These are phyloP conservation scores for Leccinum subtestaceum DNA, from an alignment of 768 basidiomycete species.

Conservation along the genomic window DNA sequence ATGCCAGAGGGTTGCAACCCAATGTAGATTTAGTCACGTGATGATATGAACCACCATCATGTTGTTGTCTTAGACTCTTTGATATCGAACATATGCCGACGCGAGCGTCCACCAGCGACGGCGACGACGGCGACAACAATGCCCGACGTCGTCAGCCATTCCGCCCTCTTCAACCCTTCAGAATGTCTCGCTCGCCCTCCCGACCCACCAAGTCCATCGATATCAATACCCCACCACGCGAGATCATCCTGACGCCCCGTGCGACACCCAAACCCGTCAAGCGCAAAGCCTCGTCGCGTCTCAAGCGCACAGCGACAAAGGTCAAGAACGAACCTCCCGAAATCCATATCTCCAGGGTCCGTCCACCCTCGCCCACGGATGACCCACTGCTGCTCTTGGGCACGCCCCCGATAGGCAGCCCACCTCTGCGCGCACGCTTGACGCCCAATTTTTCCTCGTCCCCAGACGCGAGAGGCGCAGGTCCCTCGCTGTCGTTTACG, in stretches of 20 bases:
- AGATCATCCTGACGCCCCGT: constrained; percentile 45
- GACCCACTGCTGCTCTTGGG: constrained; percentile 67
- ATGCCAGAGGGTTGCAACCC: constrained; percentile 34
- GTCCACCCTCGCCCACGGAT: constrained; percentile 72
- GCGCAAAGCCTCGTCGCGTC: constrained; percentile 31
- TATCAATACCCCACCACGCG: constrained; percentile 61
- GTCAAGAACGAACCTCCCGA: constrained; percentile 68
- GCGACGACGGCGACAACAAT: background rate
- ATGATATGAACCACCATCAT: constrained; percentile 5
- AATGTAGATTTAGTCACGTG: constrained; percentile 11
- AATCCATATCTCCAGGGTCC: constrained; percentile 55
- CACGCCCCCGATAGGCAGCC: constrained; percentile 31
- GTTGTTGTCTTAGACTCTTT: constrained; percentile 4
- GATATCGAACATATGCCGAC: constrained; percentile 19
- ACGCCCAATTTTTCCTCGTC: constrained; percentile 38
- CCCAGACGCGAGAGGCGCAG: constrained; percentile 2
- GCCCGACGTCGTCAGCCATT: constrained; percentile 18
- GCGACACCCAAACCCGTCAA: constrained; percentile 37
- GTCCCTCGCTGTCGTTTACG: constrained; percentile 15
- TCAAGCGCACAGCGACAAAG: constrained; percentile 17
- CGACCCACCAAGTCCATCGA: constrained; percentile 36
- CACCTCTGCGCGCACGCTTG: constrained; percentile 32
- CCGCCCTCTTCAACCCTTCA: constrained; percentile 15
- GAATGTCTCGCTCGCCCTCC: constrained; percentile 38
- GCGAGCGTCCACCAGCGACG: constrained; percentile 12